A percentile compares a stretch with the other conserved stretches of the same genome.
These are phyloP conservation scores for Hypoxylon lenormandii DNA, from an alignment of 495 filamentous ascomycete genomes.

Conservation along the genomic window DNA sequence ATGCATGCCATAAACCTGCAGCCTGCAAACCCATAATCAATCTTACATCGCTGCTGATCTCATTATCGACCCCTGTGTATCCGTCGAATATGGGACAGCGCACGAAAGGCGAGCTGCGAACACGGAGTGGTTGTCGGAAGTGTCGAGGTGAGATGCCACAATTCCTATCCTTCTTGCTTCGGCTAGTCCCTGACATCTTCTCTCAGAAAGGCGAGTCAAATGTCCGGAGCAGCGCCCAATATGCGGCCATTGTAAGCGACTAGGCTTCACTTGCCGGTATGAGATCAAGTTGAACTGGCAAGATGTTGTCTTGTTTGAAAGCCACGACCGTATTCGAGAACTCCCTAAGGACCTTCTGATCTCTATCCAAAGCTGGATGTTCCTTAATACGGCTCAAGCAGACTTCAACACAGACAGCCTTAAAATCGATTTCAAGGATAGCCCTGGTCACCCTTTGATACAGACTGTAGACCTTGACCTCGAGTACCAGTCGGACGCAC, in stretches of 20 bases:
- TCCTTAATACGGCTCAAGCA: slow-evolving; percentile 27
- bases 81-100: slow-evolving; percentile 17
- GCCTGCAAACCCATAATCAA: slow-evolving; percentile 1
- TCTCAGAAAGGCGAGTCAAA: slow-evolving; percentile 38
- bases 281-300: slow-evolving; percentile 41
- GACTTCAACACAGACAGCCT: slow-evolving; percentile 20
- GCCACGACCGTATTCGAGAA: background rate
- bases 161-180: background rate
- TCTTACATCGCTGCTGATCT: slow-evolving; percentile 17
- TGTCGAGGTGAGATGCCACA: slow-evolving; percentile 36
- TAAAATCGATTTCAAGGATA: background rate
- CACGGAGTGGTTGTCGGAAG: slow-evolving; percentile 35
- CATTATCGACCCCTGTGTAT: slow-evolving; percentile 9
- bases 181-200: slow-evolving; percentile 2
- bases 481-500: background rate
- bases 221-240: slow-evolving; percentile 36
- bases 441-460: background rate
- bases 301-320: slow-evolving; percentile 18
- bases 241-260: slow-evolving; percentile 31
- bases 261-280: slow-evolving; percentile 40
- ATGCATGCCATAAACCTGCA: slow-evolving; percentile 14
- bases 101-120: slow-evolving; percentile 34
- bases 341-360: slow-evolving; percentile 31
- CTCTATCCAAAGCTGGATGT: slow-evolving; percentile 42
- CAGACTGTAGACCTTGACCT: slow-evolving; percentile 1